A percentile compares a stretch with the other conserved stretches of the same genome.
phyloP scores from a whole-genome alignment of 176 grass and related monocot species.

The Carex kokanica region DNA sequence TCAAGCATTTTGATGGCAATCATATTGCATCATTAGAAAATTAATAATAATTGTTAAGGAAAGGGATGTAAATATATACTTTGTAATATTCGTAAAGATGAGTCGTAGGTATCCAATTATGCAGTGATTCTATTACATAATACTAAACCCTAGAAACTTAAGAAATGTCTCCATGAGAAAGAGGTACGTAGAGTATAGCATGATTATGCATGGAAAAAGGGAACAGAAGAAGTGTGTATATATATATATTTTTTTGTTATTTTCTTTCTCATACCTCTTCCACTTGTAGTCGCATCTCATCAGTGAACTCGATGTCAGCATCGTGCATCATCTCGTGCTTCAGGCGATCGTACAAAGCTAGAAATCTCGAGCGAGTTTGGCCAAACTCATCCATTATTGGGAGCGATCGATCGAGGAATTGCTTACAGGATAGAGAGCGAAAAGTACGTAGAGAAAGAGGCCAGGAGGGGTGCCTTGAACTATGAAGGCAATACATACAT shows the following conservation, averaged over 20 bases:
- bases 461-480: not conserved
- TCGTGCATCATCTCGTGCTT: conserved; percentile 12
- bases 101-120: not conserved
- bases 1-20: too few relatives aligned
- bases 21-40: too few relatives aligned
- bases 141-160: too few relatives aligned
- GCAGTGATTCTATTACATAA: not conserved
- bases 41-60: too few relatives aligned
- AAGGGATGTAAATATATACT: too few relatives aligned
- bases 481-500: not conserved
- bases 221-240: not conserved
- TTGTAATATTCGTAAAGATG: too few relatives aligned
- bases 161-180: too few relatives aligned
- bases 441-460: too few relatives aligned
- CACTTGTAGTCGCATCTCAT: conserved; percentile 1
- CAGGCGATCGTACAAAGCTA: not conserved
- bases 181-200: too few relatives aligned
- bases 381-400: conserved; percentile 4
- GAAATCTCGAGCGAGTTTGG: not conserved
- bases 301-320: conserved; percentile 9
- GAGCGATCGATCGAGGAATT: too few relatives aligned
- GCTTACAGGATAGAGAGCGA: too few relatives aligned
- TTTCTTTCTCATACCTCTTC: not conserved
- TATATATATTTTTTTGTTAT: not conserved
- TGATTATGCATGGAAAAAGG: not conserved